phyloP scores from a whole-genome alignment of 148 eudicot genomes.

The Gaultheria prostrata region DNA sequence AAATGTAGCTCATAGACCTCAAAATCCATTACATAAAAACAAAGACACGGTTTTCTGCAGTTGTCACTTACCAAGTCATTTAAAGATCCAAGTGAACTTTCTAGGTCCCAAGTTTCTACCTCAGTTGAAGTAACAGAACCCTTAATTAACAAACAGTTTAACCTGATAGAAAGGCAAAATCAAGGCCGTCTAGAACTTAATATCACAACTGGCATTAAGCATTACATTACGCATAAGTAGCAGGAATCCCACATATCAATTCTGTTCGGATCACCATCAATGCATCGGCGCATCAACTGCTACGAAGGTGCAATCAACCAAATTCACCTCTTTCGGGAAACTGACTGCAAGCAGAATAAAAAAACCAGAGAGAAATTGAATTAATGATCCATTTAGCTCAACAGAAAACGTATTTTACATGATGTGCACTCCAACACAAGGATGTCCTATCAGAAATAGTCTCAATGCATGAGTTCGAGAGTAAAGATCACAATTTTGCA shows the following conservation, averaged over 20 bases:
- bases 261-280: neutral
- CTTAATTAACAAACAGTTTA: neutral
- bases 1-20: neutral
- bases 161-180: neutral
- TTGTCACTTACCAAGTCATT: neutral
- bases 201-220: neutral
- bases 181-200: neutral
- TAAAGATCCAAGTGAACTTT: neutral
- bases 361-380: neutral
- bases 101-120: neutral
- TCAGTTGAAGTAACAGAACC: neutral
- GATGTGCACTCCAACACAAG: no score
- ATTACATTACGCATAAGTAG: neutral
- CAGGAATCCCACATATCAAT: neutral
- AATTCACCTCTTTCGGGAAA: neutral
- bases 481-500: neutral
- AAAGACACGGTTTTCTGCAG: neutral
- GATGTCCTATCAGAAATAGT: neutral
- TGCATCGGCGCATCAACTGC: neutral
- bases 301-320: constrained; percentile 2
- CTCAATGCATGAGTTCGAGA: neutral
- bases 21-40: neutral
- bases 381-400: neutral
- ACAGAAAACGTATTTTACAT: neutral
- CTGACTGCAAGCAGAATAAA: constrained; percentile 4